Base-by-base conservation (phyloP, 2,329 filamentous ascomycete species). In the Claviceps humidiphila region DNA sequence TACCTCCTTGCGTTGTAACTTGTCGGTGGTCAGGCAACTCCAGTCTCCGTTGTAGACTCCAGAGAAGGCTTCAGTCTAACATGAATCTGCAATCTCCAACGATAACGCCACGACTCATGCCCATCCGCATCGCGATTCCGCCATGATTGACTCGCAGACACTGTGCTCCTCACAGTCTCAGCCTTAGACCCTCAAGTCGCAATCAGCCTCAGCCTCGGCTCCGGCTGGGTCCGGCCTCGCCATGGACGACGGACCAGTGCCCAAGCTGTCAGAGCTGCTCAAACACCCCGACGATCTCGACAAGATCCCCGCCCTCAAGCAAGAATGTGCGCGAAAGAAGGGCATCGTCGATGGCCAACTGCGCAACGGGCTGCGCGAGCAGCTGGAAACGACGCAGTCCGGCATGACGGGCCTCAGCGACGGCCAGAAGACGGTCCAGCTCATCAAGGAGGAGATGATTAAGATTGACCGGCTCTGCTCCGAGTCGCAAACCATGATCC, bases 371-470 rank as follows among this genome's bases (percentile, higher is more conserved):
- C 78, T 97, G 58, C 84, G 87, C 61, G 89, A 95, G 63, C 93
- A 98, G 75, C 80, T 98, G 53, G 88, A 95, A 71, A 86, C 90
- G 51, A 96, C 93, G 11, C 91, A 97, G 71, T 80, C 86, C 59
- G 93, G 93, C 66, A 95, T 98, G 83, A 85, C 74, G 58, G 87
- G 87, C 56, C 84, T 98, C 58, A 82, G 81, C 45, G 89, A 96
- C 64, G 90, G 90, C 53, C 90, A 97, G 69, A 87, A 90, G 67
- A 88, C 88, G 55, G 87, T 98, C 39, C 85, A 88, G 64, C 81
- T 86, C 61, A 96, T 96, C 71, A 95, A 95, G 69, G 91, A 97
- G 59, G 93, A 98, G 73, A 93, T 98, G 81, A 89, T 94, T 76
- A 94, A 91, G 71, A 97, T 98, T 63, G 93, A 98, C 73, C 89